Conservation (phyloP, 2,329 filamentous ascomycete species). For the Stachybotrys chartarum region DNA sequence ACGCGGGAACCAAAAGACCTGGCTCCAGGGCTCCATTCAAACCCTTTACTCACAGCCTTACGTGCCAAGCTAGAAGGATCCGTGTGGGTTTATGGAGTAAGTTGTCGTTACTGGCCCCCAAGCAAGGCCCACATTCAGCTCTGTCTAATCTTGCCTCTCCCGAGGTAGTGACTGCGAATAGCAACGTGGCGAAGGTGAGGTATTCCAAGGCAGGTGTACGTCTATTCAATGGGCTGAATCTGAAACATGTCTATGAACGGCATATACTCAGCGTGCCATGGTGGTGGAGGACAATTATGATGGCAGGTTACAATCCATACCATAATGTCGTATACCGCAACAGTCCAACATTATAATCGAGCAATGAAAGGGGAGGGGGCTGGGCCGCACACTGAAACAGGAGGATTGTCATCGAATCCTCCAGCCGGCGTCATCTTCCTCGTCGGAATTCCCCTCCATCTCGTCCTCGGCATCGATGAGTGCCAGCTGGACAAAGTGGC, state of each 20-base stretch:
- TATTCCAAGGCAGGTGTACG: neutral
- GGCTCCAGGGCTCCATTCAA: neutral
- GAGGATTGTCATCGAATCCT: conserved; percentile 7
- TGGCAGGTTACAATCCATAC: neutral
- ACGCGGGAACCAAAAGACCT: neutral
- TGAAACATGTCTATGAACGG: neutral
- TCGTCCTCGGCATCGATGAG: conserved; percentile 46
- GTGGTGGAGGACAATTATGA: neutral
- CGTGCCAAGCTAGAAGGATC: neutral
- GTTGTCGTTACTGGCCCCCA: neutral
- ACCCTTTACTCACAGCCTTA: neutral
- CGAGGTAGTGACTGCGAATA: neutral
- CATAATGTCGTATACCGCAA: neutral
- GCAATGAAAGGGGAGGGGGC: neutral
- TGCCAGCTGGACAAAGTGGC: conserved; percentile 47
- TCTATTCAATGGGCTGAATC: neutral
- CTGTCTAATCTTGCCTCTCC: neutral
- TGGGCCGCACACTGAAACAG: too few species aligned
- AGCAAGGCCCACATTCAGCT: neutral
- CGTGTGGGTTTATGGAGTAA: neutral
- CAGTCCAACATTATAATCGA: neutral
- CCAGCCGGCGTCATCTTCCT: conserved; percentile 17
- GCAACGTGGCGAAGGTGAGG: neutral
- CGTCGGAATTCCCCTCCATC: conserved; percentile 33
- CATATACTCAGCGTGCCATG: neutral